phyloP scores from a whole-genome alignment of 2,329 filamentous ascomycete genomes.

The Fusarium sulawesiense region DNA sequence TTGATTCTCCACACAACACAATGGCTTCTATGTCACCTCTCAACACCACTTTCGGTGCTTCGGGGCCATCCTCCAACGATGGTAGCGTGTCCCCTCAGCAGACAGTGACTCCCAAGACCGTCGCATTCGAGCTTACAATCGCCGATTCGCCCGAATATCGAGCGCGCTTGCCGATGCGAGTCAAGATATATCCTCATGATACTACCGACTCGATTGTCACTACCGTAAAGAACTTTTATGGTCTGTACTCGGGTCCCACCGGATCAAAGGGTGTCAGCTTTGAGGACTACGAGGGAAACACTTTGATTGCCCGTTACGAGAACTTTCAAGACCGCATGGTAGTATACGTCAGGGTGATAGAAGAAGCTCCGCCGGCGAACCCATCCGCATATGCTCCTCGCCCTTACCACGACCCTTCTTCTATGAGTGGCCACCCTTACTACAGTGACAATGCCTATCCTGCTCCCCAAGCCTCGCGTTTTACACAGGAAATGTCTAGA shows the following conservation, averaged over 20 bases:
- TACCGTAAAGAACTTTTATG: conserved; percentile 99
- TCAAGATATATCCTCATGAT: conserved; percentile 94
- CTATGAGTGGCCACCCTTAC: conserved; percentile 62
- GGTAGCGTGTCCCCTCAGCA: conserved; percentile 62
- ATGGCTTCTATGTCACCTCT: conserved; percentile 63
- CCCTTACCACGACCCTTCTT: conserved; percentile 63
- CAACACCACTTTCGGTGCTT: conserved; percentile 50
- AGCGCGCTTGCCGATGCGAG: conserved; percentile 83
- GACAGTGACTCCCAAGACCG: conserved; percentile 71
- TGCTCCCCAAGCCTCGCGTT: conserved; percentile 61
- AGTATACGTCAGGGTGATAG: conserved; percentile 89
- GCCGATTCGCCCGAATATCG: conserved; percentile 74
- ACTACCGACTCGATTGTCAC: conserved; percentile 97
- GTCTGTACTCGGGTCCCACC: conserved; percentile 81
- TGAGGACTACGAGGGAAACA: conserved; percentile 89
- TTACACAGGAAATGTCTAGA: conserved; percentile 71
- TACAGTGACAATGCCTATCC: conserved; percentile 66
- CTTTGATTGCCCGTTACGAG: conserved; percentile 94
- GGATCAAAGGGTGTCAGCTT: conserved; percentile 89
- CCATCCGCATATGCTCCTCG: conserved; percentile 63
- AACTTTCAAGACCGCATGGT: conserved; percentile 94
- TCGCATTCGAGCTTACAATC: conserved; percentile 82
- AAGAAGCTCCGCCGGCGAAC: conserved; percentile 62
- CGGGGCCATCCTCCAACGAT: conserved; percentile 54
- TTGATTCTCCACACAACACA: conserved; percentile 46